Evolutionary conservation across 2,329 filamentous ascomycete species (phyloP), one percentile per base, ranked within the genome.

Genomic region (Claviceps africana): DNA sequence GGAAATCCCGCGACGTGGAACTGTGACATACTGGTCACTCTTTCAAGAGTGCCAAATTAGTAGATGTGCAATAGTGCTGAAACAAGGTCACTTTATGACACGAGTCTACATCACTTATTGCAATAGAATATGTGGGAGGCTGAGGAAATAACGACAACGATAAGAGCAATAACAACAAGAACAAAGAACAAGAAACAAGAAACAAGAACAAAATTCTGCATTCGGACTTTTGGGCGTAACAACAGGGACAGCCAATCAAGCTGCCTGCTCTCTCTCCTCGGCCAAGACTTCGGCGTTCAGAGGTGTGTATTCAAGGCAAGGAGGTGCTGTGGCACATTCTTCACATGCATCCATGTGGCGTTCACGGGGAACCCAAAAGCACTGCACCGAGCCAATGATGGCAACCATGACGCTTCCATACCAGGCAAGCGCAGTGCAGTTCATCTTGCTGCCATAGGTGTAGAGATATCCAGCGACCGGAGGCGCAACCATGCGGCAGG

Each of bases 401-500:
- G 82, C 81, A 19, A 79, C 73, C 7, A 78, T 49, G 2, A 75
- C 74, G 57, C 78, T 82, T 40, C 76, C 78, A 56, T 80, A 83
- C 81, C 81, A 85, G 9, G 80, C 78, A 37, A 83, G 60, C 0
- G 75, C 78, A 1, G 79, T 80, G 62, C 76, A 82, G 59, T 80
- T 72, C 46, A 78, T 70, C 56, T 70, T 74, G 57, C 73, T 76
- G 22, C 81, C 80, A n/a, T 78, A 61, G 0, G 77, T 73, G 64
- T 84, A 85, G 3, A 85, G 65, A 56, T 76, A 82, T 2, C 82
- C 82, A 2, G 79, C 77, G 17, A 85, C 63, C 0, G 82, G 82
- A 6, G 82, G 82, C 0, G 82, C 81, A 11, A 85, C 67, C 65
- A 85, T 87, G 52, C 83, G 74, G 59, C 80, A 85, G 7, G 78